Base-by-base conservation (phyloP, 345 rosid species). In the Passiflora organensis region DNA sequence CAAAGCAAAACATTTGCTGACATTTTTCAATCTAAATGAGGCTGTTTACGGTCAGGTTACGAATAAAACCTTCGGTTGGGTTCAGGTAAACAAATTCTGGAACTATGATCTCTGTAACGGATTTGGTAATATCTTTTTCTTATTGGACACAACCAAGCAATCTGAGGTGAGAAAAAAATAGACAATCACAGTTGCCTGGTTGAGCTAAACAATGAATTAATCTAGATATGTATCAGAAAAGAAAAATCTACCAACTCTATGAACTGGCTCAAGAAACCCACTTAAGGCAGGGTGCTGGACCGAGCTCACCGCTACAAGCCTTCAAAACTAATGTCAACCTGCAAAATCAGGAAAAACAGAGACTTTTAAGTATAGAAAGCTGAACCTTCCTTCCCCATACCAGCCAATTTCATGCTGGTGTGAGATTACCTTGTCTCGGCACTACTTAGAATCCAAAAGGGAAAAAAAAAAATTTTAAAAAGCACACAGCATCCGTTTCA, bases 131-230 rank as follows among this genome's bases (percentile, higher is more conserved):
- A 8, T 28, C 3, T 28, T 57, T 44, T 54, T 43, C 44, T 75
- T 67, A 60, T 64, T 72, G 51, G 60, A 46, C n/a, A 36, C 66
- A 59, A 68, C 81, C 76, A 50, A 68, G 76, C 75, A 65, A 64
- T 64, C 78, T 64, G 83, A 51, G 73, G 68, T 60, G 65, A 58
- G 45, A 56, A 32, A 5, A 52, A 63, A 78, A 75, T 63, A 9
- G 44, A 53, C 38, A 78, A 72, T 64, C 80, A 43, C 62, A 67
- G 68, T 43, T 57, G 78, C 80, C 53, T 56, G 78, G 67, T 67
- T 64, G 59, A 63, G 55, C 67, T 61, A 64, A 78, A 69, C 50
- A 75, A 74, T 64, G 25, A 69, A 75, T 66, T 66, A 66, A 67
- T 60, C 56, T 37, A 53, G 58, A 45, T 32, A 43, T 59, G 53